Evolutionary conservation across 495 filamentous ascomycete species (phyloP).

Genomic region (Penicillium samsonianum): DNA sequence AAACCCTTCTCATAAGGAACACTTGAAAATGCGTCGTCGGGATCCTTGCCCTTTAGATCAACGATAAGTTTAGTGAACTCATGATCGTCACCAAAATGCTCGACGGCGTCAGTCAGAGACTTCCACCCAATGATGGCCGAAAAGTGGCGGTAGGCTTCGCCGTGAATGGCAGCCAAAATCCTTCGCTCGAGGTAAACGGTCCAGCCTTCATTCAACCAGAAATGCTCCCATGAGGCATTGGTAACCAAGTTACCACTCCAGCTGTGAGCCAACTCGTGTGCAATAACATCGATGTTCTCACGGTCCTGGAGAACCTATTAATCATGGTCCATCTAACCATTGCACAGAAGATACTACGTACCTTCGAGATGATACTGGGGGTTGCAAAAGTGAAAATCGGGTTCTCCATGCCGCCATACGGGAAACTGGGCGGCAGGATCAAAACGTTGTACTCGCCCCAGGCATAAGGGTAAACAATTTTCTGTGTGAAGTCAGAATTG

Average conservation of each 20-base stretch:
- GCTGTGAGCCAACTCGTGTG: constrained; percentile 87
- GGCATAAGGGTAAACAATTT: constrained; percentile 81
- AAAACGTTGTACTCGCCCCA: constrained; percentile 97
- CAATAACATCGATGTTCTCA: constrained; percentile 94
- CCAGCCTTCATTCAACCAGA: constrained; percentile 98
- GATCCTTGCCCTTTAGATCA: constrained; percentile 84
- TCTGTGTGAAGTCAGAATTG: constrained; percentile 32
- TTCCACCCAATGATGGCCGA: constrained; percentile 77
- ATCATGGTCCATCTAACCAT: not conserved
- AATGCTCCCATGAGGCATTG: constrained; percentile 92
- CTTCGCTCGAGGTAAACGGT: constrained; percentile 90
- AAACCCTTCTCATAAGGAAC: constrained; percentile 79
- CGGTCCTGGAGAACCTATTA: constrained; percentile 55
- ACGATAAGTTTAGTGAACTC: constrained; percentile 91
- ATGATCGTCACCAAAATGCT: constrained; percentile 74
- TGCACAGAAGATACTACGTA: constrained; percentile 11
- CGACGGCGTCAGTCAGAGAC: constrained; percentile 70
- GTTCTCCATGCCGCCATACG: constrained; percentile 92
- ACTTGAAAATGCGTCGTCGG: constrained; percentile 90
- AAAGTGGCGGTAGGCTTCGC: constrained; percentile 84
- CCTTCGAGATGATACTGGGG: constrained; percentile 83
- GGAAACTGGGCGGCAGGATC: constrained; percentile 87
- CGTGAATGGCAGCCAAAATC: constrained; percentile 55
- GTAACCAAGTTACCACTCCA: constrained; percentile 95
- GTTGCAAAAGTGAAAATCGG: constrained; percentile 92